Evolutionary conservation across 1,139 yeast species (phyloP), one percentile per base, ranked within the genome.

Genomic region (Yamadazyma jaroonii): DNA sequence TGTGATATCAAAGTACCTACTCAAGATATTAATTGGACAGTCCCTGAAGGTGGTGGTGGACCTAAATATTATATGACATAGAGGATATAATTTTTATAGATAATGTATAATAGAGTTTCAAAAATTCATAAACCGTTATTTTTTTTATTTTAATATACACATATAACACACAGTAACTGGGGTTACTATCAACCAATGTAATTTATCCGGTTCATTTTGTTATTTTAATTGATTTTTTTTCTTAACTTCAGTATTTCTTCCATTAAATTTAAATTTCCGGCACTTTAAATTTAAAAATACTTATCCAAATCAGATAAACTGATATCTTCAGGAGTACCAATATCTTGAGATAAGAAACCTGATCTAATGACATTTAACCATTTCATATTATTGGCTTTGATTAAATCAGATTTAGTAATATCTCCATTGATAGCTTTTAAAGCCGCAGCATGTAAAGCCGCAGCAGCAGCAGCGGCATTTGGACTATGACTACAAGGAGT

Each of bases 21-120:
- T 0, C 97, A 90, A 63, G 97, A 90, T 57, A 92, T 92, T 46
- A 75, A 78, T 56, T 92, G 98, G 98, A 77, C 81, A 7, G 96
- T 88, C 11, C 98, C 98, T 3, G 97, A 92, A 65, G 97, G 98
- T 44, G 97, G 97, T 28, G 97, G 84, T 57, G 98, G 98, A 8
- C 98, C 98, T 42, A 92, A 90, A 61, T 90, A 90, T 61, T 82
- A 79, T 58, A 78, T 84, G 83, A 78, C 89, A 2, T 84, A 57
- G n/a, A n/a, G 54, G 10, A 14, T n/a, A 13, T 5, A 31, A 12
- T 20, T 6, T 22, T 9, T 13, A 31, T 11, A 20, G n/a, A 21
- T 4, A 27, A 27, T 14, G 21, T 15, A 27, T 13, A 27, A 17
- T 17, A 17, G 20, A 17, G n/a, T n/a, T n/a, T n/a, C 20, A 17